These are phyloP conservation scores for Trypethelium eluteriae DNA, from an alignment of 495 filamentous ascomycete genomes.

Conservation along the genomic window DNA sequence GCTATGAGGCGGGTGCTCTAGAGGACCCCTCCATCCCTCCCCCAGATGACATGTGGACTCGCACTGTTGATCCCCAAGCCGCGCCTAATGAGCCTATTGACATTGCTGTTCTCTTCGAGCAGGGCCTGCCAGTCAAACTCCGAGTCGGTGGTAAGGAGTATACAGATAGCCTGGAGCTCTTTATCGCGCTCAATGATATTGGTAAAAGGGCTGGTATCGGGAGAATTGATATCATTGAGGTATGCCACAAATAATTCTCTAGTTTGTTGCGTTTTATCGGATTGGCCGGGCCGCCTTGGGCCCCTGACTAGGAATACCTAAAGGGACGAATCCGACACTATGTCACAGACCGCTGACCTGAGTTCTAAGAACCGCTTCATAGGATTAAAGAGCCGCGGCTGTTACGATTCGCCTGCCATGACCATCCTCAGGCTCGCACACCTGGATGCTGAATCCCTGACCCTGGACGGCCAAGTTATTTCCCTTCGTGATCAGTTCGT, in stretches of 20 bases:
- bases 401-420: slow-evolving; percentile 75
- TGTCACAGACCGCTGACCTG: not conserved
- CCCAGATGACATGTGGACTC: slow-evolving; percentile 78
- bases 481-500: slow-evolving; percentile 69
- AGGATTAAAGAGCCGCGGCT: slow-evolving; percentile 81
- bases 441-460: slow-evolving; percentile 75
- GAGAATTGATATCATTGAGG: slow-evolving; percentile 89
- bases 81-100: slow-evolving; percentile 70
- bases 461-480: slow-evolving; percentile 77
- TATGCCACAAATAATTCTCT: slow-evolving; percentile 47
- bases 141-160: slow-evolving; percentile 44
- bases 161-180: slow-evolving; percentile 61
- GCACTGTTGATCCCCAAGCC: slow-evolving; percentile 64
- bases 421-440: slow-evolving; percentile 72
- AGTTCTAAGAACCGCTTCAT: slow-evolving; percentile 25
- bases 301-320: too few relatives aligned
- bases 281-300: too few relatives aligned
- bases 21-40: slow-evolving; percentile 61
- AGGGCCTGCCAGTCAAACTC: slow-evolving; percentile 75
- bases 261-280: not conserved
- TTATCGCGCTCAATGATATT: slow-evolving; percentile 72
- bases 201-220: slow-evolving; percentile 71
- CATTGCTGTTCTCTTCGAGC: slow-evolving; percentile 73
- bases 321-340: too few relatives aligned
- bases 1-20: slow-evolving; percentile 77